Base-by-base conservation (phyloP, 257 asterid genomes). In the Lantana camara region DNA sequence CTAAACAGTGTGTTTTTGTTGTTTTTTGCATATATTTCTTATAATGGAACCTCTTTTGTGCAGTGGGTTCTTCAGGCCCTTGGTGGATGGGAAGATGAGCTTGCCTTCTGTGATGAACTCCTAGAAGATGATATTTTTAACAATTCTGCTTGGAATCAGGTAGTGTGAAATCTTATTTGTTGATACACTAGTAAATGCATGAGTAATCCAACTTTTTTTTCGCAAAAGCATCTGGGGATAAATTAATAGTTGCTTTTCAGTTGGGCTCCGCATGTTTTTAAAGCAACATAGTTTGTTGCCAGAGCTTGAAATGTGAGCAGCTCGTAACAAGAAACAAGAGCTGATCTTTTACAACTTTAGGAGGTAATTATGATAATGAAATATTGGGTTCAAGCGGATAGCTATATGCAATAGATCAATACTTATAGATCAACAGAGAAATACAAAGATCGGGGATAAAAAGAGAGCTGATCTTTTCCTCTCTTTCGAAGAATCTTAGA, bases 71-170 rank as follows among this genome's bases (percentile, higher is more conserved):
- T 94, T 77, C 95, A 84, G 70, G 76, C 86, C 67, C 88, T 90
- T 30, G 97, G 99, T 21, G 99, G 96, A 73, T 90, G 99, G 99
- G 93, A 90, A 78, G 90, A 84, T 56, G 97, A 94, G 72, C 96
- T 90, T 61, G 77, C 84, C 30, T 94, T 85, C 73, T 90, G 99
- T 63, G 82, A 81, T 30, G 73, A 79, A 69, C 95, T 94, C 68
- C 93, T 88, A 10, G 83, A 83, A 60, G 89, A 85, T 45, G 99
- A 94, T 63, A 69, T 88, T 67, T 94, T 74, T 72, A 94, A 94
- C 66, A 90, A 94, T 72, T 94, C 99, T 68, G 99, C 97, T 46
- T 94, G 99, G 99, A 94, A 90, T 90, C 97, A 94, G 95, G 99
- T 94, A 66, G 2, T 12, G 5, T 55, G 24, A 7, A 70, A 29